Evolutionary conservation across 805 yeast species (phyloP).

Genomic region (Wickerhamiella australiensis): DNA sequence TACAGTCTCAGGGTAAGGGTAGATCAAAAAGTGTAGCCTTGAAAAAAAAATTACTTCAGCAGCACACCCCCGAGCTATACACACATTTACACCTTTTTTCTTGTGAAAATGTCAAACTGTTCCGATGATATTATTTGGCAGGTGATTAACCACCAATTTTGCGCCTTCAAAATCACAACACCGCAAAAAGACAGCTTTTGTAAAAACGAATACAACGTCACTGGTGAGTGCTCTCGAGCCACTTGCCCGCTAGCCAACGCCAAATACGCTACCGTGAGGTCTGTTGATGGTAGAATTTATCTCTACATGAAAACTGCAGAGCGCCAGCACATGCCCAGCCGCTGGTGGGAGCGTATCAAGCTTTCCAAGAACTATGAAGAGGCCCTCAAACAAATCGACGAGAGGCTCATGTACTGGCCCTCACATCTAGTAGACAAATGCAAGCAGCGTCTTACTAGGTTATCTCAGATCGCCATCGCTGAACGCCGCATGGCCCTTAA

Average conservation of each 20-base stretch:
- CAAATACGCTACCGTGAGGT: slow-evolving; percentile 30
- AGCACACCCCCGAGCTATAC: background rate
- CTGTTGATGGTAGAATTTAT: slow-evolving; percentile 28
- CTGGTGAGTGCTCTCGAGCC: slow-evolving; percentile 84
- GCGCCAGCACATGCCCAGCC: slow-evolving; percentile 89
- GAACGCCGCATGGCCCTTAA: slow-evolving; percentile 85
- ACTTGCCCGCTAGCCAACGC: slow-evolving; percentile 87
- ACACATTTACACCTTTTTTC: background rate
- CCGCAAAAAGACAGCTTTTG: slow-evolving; percentile 86
- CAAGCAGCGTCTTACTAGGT: slow-evolving; percentile 87
- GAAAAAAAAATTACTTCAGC: slow-evolving; percentile 4
- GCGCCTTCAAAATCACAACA: slow-evolving; percentile 86
- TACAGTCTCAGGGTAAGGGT: slow-evolving; percentile 7
- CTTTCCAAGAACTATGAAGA: slow-evolving; percentile 77
- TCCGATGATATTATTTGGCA: slow-evolving; percentile 92
- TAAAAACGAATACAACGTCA: slow-evolving; percentile 89
- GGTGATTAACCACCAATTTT: slow-evolving; percentile 87
- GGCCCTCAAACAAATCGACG: slow-evolving; percentile 82
- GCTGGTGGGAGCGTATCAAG: slow-evolving; percentile 89
- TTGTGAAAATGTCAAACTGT: slow-evolving; percentile 19
- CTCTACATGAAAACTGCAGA: slow-evolving; percentile 92
- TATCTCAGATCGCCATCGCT: slow-evolving; percentile 90
- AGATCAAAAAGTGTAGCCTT: background rate
- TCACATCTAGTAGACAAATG: slow-evolving; percentile 83
- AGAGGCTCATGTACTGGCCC: slow-evolving; percentile 84